Evolutionary conservation across 2,329 filamentous ascomycete species (phyloP).

Genomic region (Ascochyta clinopodiicola): DNA sequence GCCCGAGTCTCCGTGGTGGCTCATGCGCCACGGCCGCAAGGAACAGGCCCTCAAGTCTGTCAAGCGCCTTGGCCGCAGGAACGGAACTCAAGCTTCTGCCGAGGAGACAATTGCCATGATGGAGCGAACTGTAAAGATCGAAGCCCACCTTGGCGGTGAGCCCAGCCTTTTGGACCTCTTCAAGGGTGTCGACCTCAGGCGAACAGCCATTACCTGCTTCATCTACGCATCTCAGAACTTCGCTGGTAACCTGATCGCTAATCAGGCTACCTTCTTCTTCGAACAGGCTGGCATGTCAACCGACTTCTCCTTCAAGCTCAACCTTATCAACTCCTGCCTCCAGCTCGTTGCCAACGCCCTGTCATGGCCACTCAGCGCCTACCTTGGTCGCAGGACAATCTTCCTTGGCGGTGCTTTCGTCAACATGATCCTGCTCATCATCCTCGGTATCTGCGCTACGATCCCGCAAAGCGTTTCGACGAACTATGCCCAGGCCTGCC

Average conservation of each 20-base stretch:
- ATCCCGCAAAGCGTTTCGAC: conserved; percentile 50
- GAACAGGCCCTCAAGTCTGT: conserved; percentile 55
- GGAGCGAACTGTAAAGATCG: conserved; percentile 62
- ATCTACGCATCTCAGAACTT: conserved; percentile 66
- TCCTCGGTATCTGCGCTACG: conserved; percentile 66
- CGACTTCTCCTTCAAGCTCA: conserved; percentile 65
- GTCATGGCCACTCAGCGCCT: conserved; percentile 70
- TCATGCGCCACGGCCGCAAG: conserved; percentile 53
- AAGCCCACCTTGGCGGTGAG: conserved; percentile 53
- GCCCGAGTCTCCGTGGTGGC: conserved; percentile 46
- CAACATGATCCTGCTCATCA: conserved; percentile 61
- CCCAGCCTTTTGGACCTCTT: conserved; percentile 59
- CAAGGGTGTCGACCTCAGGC: conserved; percentile 61
- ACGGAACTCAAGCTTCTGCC: conserved; percentile 46
- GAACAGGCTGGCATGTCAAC: conserved; percentile 64
- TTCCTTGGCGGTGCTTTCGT: conserved; percentile 65
- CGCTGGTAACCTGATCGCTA: conserved; percentile 66
- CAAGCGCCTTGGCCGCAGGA: conserved; percentile 56
- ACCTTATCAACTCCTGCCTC: conserved; percentile 69
- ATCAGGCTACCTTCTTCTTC: conserved; percentile 68
- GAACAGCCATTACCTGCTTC: conserved; percentile 62
- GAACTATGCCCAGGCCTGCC: conserved; percentile 63
- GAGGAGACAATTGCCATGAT: conserved; percentile 63
- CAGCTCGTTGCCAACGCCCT: conserved; percentile 67
- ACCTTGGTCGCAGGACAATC: conserved; percentile 67